Percentiles rank a stretch among this genome's conserved stretches.
Conservation (phyloP, 2,329 filamentous ascomycete genomes). For the Colletotrichum chrysophilum region DNA sequence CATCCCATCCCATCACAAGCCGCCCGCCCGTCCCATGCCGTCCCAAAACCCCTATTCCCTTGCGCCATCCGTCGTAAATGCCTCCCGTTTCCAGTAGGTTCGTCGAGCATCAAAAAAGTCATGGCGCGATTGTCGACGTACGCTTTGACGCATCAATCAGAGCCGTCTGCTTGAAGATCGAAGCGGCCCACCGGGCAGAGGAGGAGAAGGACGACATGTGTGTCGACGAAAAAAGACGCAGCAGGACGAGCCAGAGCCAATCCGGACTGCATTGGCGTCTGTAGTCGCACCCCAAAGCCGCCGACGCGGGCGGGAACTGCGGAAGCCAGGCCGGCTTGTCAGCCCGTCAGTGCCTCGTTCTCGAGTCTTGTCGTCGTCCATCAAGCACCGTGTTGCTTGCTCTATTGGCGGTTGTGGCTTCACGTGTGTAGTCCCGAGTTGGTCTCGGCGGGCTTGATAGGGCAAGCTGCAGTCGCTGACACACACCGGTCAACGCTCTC, state of each 20-base stretch:
- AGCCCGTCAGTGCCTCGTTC: background rate
- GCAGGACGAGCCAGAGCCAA: background rate
- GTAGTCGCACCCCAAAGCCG: background rate
- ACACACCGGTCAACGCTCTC: slow-evolving; percentile 1
- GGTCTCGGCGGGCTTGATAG: background rate
- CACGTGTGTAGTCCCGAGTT: background rate
- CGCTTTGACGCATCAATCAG: slow-evolving; percentile 7
- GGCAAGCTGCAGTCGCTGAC: slow-evolving; percentile 1
- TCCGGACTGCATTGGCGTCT: background rate
- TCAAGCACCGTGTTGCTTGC: background rate
- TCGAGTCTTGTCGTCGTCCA: background rate
- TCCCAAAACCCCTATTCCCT: background rate
- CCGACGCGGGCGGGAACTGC: background rate
- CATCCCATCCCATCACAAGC: background rate
- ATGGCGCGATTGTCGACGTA: slow-evolving; percentile 3
- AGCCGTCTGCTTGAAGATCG: background rate
- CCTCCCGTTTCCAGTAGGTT: slow-evolving; percentile 6
- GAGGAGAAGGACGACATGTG: background rate
- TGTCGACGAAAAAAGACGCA: background rate
- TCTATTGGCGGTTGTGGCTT: background rate
- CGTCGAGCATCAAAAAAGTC: slow-evolving; percentile 9
- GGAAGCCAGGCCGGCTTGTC: background rate
- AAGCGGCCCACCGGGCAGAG: background rate
- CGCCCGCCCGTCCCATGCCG: background rate
- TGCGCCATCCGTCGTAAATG: background rate